Percentiles rank a stretch among this genome's conserved stretches.
Evolutionary conservation across 2,329 filamentous ascomycete genomes (phyloP).

Genomic region (Thielaviopsis euricoi): DNA sequence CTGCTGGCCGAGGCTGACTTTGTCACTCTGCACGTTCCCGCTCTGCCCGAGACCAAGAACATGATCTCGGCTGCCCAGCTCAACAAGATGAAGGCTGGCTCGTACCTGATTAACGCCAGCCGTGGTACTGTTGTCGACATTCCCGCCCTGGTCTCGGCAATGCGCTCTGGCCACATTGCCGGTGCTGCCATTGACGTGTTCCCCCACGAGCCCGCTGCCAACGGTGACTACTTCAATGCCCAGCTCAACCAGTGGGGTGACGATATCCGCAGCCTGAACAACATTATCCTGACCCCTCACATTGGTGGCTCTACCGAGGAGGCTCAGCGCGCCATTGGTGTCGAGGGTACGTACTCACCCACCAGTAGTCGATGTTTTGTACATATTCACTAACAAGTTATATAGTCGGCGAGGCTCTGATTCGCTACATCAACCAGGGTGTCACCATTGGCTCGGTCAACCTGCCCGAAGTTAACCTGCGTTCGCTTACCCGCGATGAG

Average conservation of each 20-base stretch:
- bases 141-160: conserved; percentile 73
- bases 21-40: conserved; percentile 85
- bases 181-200: conserved; percentile 96
- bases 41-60: conserved; percentile 80
- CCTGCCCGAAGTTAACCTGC: conserved; percentile 83
- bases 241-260: conserved; percentile 70
- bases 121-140: conserved; percentile 91
- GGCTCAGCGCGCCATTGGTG: conserved; percentile 86
- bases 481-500: conserved; percentile 80
- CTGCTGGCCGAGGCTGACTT: conserved; percentile 76
- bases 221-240: conserved; percentile 87
- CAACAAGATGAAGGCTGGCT: conserved; percentile 76
- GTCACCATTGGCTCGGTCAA: conserved; percentile 86
- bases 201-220: conserved; percentile 81
- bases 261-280: conserved; percentile 70
- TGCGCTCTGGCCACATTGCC: conserved; percentile 71
- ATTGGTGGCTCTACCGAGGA: conserved; percentile 97
- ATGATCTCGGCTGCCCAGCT: conserved; percentile 74
- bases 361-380: background rate
- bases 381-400: conserved; percentile 8
- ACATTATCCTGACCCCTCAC: conserved; percentile 89
- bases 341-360: conserved; percentile 45
- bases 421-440: conserved; percentile 92
- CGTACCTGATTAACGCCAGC: conserved; percentile 92
- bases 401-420: conserved; percentile 63